Evolutionary conservation across 345 rosid species (phyloP), one percentile per base, ranked within the genome.

Genomic region (Salix koriyanagi): DNA sequence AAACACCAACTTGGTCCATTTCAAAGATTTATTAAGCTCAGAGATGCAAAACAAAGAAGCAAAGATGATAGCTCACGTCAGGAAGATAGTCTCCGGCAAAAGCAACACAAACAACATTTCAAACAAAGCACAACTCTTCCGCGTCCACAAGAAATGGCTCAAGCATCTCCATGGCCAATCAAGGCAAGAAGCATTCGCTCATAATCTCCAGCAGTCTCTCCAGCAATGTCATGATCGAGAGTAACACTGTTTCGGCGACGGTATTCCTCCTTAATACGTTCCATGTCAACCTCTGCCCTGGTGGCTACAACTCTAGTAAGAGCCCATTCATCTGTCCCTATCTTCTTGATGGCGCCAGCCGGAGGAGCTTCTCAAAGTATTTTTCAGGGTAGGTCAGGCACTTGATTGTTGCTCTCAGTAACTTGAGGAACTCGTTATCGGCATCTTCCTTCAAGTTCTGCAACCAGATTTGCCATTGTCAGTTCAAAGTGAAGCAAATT

Each of bases 311-410:
- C 97, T 73, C 98, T 80, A 25, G 95, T 89, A 30, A 94, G 90
- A 56, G 87, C 94, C 93, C 89, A 83, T 80, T 94, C 98, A 36
- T 94, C 97, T 12, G 98, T 92, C 72, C 98, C 97, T 68, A 84
- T 4, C 85, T 80, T 89, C 79, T 89, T 90, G 87, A 92, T 94
- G 76, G 92, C 90, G 92, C 90, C 84, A 60, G 81, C 19, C 95
- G 88, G 65, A 94, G 79, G 67, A 89, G 79, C 85, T 94, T 92
- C 87, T 87, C 97, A 32, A 91, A 92, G 85, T 94, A 85, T 83
- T 91, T 94, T 87, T 91, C 97, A 3, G 98, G 95, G 70, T n/a
- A 65, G 58, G 97, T 92, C 91, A 92, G 75, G 84, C 97, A 92
- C 81, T 89, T 94, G 72, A 91, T 87, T 32, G 85, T 76, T 21